Evolutionary conservation across 371 early-diverging fungal genomes (phyloP).

Genomic region (Haplosporangium sp.): DNA sequence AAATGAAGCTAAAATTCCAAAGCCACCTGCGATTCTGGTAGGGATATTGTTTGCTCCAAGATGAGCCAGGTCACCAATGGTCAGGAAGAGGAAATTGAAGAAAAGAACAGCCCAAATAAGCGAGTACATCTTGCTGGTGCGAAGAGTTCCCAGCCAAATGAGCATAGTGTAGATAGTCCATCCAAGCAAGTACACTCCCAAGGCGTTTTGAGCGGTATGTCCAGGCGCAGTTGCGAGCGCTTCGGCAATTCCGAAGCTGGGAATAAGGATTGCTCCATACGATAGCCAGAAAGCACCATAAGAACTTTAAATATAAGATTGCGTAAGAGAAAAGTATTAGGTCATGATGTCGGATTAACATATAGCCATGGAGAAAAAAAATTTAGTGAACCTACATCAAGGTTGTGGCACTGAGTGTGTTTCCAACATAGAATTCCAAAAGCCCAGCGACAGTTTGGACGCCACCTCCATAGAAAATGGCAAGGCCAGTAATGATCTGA

Average conservation of each 20-base stretch:
- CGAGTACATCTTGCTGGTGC: constrained; percentile 66
- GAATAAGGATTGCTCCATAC: constrained; percentile 68
- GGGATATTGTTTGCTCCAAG: constrained; percentile 14
- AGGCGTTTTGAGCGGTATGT: constrained; percentile 59
- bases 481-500: constrained; percentile 65
- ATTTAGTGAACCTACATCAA: constrained; percentile 57
- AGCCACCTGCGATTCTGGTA: constrained; percentile 63
- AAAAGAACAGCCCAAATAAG: constrained; percentile 69
- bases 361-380: not conserved
- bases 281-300: constrained; percentile 84
- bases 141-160: constrained; percentile 73
- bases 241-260: constrained; percentile 61
- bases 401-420: constrained; percentile 85
- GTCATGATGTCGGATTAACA: not conserved
- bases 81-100: constrained; percentile 69
- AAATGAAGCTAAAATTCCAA: constrained; percentile 72
- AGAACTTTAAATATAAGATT: constrained; percentile 41
- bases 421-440: constrained; percentile 82
- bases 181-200: constrained; percentile 74
- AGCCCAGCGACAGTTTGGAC: constrained; percentile 74
- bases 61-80: constrained; percentile 61
- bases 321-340: too few species aligned
- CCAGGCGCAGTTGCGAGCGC: constrained; percentile 55
- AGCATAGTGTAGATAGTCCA: constrained; percentile 78
- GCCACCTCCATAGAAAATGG: constrained; percentile 74